Evolutionary conservation across 768 basidiomycete species (phyloP).

Genomic region (Hericium coralloides): DNA sequence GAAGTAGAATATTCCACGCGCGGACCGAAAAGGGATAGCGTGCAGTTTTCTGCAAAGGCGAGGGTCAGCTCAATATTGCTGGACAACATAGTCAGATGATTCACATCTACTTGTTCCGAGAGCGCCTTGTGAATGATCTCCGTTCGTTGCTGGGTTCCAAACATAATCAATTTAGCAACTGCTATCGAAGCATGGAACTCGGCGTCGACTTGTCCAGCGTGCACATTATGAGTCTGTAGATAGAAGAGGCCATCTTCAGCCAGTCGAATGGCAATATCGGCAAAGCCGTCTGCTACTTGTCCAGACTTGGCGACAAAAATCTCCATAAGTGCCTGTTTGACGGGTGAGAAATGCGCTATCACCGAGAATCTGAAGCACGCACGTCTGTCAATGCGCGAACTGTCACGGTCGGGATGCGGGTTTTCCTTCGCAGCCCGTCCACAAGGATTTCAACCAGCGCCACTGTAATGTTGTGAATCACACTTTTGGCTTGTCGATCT

Average conservation of each 20-base stretch:
- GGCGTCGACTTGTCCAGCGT: constrained; percentile 33
- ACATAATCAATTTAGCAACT: constrained; percentile 43
- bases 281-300: constrained; percentile 1
- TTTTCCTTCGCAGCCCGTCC: constrained; percentile 46
- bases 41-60: too few species aligned
- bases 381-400: constrained; percentile 49
- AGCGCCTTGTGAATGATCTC: constrained; percentile 29
- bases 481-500: constrained; percentile 4
- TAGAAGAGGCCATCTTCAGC: constrained; percentile 11
- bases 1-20: constrained; percentile 56
- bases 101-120: constrained; percentile 21
- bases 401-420: constrained; percentile 38
- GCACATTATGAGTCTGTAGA: constrained; percentile 18
- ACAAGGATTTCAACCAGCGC: constrained; percentile 36
- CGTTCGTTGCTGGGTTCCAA: constrained; percentile 34
- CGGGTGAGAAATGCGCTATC: not conserved
- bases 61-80: too few species aligned
- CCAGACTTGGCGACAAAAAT: constrained; percentile 1
- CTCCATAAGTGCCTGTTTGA: not conserved
- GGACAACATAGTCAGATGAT: not conserved
- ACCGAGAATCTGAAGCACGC: constrained; percentile 3
- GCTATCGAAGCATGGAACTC: constrained; percentile 43
- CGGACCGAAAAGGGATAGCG: constrained; percentile 32
- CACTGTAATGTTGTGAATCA: constrained; percentile 7
- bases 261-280: not conserved